phyloP scores from a whole-genome alignment of 106 monocot genomes.

The Dendrobium officinale region DNA sequence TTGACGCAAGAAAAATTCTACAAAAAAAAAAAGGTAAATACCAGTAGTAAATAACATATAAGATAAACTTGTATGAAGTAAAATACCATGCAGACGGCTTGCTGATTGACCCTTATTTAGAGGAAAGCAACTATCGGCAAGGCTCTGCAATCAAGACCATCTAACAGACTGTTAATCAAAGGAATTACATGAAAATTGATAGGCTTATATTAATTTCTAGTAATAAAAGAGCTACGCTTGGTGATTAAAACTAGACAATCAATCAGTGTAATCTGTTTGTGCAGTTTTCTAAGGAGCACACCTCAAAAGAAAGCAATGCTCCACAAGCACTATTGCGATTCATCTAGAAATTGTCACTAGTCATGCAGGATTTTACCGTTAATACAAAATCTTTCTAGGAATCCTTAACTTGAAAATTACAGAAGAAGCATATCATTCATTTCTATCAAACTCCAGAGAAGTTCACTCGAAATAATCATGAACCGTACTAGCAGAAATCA shows the following conservation, averaged over 20 bases:
- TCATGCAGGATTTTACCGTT: no score
- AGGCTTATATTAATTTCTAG: background rate
- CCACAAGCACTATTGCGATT: background rate
- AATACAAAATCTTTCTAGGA: no score
- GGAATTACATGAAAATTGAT: background rate
- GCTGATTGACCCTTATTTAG: slow-evolving; percentile 42
- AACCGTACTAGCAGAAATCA: background rate
- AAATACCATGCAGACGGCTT: slow-evolving; percentile 90
- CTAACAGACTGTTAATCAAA: background rate
- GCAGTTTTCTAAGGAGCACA: background rate
- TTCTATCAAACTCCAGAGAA: background rate
- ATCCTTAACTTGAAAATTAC: no score
- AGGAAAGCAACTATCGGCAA: slow-evolving; percentile 93
- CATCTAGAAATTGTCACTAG: background rate
- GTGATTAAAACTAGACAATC: background rate
- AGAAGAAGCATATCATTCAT: background rate
- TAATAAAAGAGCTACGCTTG: background rate
- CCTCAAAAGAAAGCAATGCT: background rate
- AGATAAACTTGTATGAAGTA: background rate
- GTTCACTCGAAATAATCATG: background rate
- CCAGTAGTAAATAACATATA: background rate
- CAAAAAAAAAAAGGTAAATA: slow-evolving; percentile 5
- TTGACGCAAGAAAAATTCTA: slow-evolving; percentile 89
- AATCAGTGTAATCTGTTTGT: background rate
- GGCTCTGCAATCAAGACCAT: slow-evolving; percentile 46